Percentiles rank a stretch among this genome's conserved stretches.
Evolutionary conservation across 2,329 filamentous ascomycete species (phyloP).

Genomic region (Aspergillus oerlinghausenensis): DNA sequence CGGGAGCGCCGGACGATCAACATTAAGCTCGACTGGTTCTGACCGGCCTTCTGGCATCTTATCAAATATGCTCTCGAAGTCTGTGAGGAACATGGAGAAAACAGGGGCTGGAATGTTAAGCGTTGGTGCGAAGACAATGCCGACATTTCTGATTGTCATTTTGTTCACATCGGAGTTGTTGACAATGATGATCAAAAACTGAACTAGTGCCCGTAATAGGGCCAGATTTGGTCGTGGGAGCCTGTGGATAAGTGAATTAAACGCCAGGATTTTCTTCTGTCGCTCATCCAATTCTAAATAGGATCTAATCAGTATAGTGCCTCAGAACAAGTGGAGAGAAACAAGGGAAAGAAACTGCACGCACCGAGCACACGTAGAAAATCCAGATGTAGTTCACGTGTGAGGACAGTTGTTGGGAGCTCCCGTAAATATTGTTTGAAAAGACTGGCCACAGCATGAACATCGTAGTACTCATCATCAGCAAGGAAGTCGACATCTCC

Average conservation of each 20-base stretch:
- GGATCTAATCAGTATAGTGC: conserved; percentile 4
- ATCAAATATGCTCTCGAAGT: conserved; percentile 82
- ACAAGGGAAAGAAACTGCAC: conserved; percentile 14
- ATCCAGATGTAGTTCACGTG: conserved; percentile 81
- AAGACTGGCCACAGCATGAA: conserved; percentile 90
- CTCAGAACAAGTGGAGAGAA: background rate
- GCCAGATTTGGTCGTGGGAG: conserved; percentile 77
- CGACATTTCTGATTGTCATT: conserved; percentile 96
- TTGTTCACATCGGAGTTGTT: conserved; percentile 89
- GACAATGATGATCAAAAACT: conserved; percentile 87
- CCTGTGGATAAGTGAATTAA: conserved; percentile 73
- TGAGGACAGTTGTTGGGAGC: conserved; percentile 84
- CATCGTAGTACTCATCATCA: conserved; percentile 80
- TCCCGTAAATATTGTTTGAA: conserved; percentile 93
- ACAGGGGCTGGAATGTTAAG: conserved; percentile 93
- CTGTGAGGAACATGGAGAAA: conserved; percentile 88
- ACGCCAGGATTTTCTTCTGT: conserved; percentile 68
- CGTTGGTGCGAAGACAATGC: conserved; percentile 96
- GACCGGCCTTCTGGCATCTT: conserved; percentile 50
- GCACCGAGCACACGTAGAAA: conserved; percentile 73
- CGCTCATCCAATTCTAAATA: conserved; percentile 64
- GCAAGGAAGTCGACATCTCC: conserved; percentile 82
- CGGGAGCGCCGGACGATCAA: conserved; percentile 39
- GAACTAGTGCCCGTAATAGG: conserved; percentile 76
- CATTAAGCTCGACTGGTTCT: conserved; percentile 40